These are phyloP conservation scores for Jackrogersella minutella DNA, from an alignment of 495 filamentous ascomycete genomes.

Conservation along the genomic window DNA sequence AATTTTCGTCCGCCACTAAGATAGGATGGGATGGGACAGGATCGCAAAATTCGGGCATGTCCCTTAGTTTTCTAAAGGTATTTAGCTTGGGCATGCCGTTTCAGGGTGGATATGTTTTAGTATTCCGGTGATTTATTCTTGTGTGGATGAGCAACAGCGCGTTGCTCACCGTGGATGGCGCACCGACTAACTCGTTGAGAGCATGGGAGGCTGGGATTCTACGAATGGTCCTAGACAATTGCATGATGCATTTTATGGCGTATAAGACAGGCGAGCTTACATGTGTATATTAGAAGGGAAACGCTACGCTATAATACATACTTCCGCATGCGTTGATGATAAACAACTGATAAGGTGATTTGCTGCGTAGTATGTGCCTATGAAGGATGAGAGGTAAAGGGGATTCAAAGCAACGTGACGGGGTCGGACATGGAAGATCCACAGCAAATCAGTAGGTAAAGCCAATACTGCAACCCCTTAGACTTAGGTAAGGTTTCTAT, in stretches of 20 bases:
- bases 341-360: neutral
- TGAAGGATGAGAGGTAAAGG: neutral
- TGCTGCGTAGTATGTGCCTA: neutral
- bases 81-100: neutral
- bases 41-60: neutral
- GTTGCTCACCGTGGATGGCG: neutral
- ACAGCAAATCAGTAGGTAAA: no score
- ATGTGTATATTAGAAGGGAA: constrained; percentile 28
- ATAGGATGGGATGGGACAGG: neutral
- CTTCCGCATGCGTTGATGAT: constrained; percentile 3
- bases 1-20: neutral
- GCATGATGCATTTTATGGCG: constrained; percentile 41
- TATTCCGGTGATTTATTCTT: neutral
- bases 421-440: no score
- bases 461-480: neutral
- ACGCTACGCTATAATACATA: constrained; percentile 13
- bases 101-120: neutral
- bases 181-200: neutral
- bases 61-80: neutral
- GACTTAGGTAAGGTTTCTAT: no score
- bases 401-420: neutral
- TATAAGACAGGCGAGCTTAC: constrained; percentile 11
- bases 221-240: constrained; percentile 24
- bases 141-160: neutral
- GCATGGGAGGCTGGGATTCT: constrained; percentile 1